Evolutionary conservation across 805 yeast species (phyloP), one percentile per base, ranked within the genome.

Genomic region (Candida mattraensis): DNA sequence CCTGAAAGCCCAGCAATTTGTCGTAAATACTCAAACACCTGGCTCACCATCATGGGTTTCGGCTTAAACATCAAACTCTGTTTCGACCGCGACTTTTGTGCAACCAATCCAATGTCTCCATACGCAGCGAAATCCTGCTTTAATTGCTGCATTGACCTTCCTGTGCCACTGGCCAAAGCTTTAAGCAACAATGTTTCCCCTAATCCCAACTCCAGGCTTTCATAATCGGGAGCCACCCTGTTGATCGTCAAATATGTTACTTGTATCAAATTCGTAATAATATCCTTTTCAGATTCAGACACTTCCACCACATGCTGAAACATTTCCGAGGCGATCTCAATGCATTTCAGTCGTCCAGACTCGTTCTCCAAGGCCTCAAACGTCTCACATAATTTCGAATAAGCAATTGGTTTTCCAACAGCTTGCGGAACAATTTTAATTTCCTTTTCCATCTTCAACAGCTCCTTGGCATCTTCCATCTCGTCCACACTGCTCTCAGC

Each of bases 11-110:
- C 70, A 0, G 99, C 96, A 41, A 93, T 93, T 33, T 74, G 76
- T 32, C 80, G 78, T 42, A 93, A 69, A 44, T 77, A 80, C 7
- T 72, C 67, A 59, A 89, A 93, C 3, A 93, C 98, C 15, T 67
- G 66, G 27, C 75, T 72, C 2, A 87, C 78, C 10, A 83, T 82
- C 48, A 93, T 65, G 1, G 95, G 80, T 47, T 81, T 77, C 0
- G 97, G 96, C 51, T 86, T 86, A 63, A 91, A 87, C 96, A 93
- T 89, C 0, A 95, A 78, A 2, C 94, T 83, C 57, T 93, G 99
- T 14, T 78, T 85, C 10, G 82, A 72, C 49, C 96, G 72, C 0
- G 96, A 86, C 37, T 76, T 75, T 47, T 80, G 78, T 0, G 99
- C 98, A 38, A 93, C 93, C 22, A 76, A 65, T 1, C 99, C 99